Evolutionary conservation across 2,329 filamentous ascomycete genomes (phyloP), one percentile per base, ranked within the genome.

Genomic region (Lanzia echinophila): DNA sequence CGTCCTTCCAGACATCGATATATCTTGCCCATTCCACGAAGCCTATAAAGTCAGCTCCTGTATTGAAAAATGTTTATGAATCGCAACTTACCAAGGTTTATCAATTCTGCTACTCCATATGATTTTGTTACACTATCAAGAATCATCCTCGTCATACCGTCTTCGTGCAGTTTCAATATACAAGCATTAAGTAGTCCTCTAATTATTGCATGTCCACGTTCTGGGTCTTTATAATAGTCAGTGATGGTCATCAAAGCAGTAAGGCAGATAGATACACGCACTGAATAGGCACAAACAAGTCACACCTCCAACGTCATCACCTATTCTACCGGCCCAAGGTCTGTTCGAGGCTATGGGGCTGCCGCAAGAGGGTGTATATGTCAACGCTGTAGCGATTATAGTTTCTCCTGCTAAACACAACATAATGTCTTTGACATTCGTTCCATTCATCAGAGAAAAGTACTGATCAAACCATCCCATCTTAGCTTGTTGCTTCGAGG

Each of bases 381-480:
- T 77, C 47, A 84, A 69, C 28, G 79, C 80, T 1, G 74, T 69
- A 0, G 79, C 79, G 17, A 82, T 71, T 44, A 83, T 72, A 2
- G 63, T 70, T 19, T 70, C 68, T 28, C 73, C 72, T 42, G 79
- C 74, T 15, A 79, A 62, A 2, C 75, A 79, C 20, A 83, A 58
- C n/a, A 83, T 63, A 49, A 84, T 73, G 58, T 83, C 78, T 45
- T 71, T 70, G 38, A 80, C 69, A 57, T 75, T 69, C 47, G 70
- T 70, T 7, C 74, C 73, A 58, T 75, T 72, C 43, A 72, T 73
- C 10, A 81, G 69, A 58, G 72, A 74, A 53, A 72, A 73, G 58
- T 83, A 84, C 60, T 82, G 78, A 60, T 83, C 79, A 60, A 77
- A 82, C 78, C 79, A 82, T 42, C 79, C 79, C 60, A 80, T 74